Evolutionary conservation across 129 eudicot species (phyloP).

Genomic region (Flaveria linearis): DNA sequence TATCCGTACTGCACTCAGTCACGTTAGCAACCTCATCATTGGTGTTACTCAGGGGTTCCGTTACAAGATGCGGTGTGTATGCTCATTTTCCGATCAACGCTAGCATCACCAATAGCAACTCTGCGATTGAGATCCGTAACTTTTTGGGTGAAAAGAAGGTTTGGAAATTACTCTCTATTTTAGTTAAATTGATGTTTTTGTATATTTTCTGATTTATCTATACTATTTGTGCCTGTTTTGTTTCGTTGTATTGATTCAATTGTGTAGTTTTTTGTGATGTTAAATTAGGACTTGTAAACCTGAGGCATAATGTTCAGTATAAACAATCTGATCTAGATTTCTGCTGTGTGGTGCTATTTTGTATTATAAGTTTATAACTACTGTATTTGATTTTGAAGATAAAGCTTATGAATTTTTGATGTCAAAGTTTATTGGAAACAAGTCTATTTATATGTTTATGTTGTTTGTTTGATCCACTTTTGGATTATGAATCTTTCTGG

Average conservation of each 20-base stretch:
- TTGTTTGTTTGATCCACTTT: neutral
- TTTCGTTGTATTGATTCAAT: neutral
- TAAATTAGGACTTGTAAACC: too few relatives aligned
- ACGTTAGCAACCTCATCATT: constrained; percentile 32
- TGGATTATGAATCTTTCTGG: neutral
- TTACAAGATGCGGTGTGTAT: constrained; percentile 44
- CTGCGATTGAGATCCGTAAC: constrained; percentile 46
- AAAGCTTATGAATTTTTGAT: neutral
- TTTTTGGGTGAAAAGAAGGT: constrained; percentile 48
- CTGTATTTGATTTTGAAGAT: neutral
- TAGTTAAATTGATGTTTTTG: too few relatives aligned
- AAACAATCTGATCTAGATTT: too few relatives aligned
- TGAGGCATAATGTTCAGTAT: too few relatives aligned
- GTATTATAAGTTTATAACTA: too few relatives aligned
- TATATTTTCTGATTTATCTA: neutral
- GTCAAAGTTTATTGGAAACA: neutral
- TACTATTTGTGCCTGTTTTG: neutral
- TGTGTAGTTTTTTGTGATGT: neutral
- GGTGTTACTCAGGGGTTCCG: constrained; percentile 43
- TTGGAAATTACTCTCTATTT: neutral
- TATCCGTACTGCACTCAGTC: constrained; percentile 43
- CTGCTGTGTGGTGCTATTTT: too few relatives aligned
- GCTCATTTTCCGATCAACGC: constrained; percentile 47
- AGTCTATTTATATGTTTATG: neutral
- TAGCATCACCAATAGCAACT: constrained; percentile 30